Conservation (phyloP, 2,329 filamentous ascomycete genomes). For the Alternaria atra region DNA sequence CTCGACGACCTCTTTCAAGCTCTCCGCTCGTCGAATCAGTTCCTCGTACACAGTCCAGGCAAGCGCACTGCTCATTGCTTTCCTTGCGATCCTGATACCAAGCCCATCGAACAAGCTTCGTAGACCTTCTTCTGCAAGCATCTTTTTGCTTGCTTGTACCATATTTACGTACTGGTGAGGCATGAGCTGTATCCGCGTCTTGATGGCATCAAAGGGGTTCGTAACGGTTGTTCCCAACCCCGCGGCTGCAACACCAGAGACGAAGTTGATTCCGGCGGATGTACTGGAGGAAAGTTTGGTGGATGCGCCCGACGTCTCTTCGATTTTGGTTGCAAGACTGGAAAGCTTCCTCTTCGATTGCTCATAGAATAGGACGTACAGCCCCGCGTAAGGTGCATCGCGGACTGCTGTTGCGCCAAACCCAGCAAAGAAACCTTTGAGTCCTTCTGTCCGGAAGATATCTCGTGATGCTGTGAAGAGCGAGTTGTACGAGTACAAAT, state of each 20-base stretch:
- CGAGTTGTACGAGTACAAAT: slow-evolving; percentile 82
- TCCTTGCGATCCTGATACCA: slow-evolving; percentile 85
- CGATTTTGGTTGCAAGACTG: slow-evolving; percentile 40
- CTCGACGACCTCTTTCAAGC: slow-evolving; percentile 42
- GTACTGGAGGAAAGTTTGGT: slow-evolving; percentile 42
- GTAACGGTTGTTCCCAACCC: slow-evolving; percentile 86
- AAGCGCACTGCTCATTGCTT: slow-evolving; percentile 91
- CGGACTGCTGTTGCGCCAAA: slow-evolving; percentile 93
- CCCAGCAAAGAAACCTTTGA: slow-evolving; percentile 88
- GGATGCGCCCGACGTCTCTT: slow-evolving; percentile 37
- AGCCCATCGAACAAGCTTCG: slow-evolving; percentile 86
- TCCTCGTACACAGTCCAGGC: slow-evolving; percentile 99
- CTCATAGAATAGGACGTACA: slow-evolving; percentile 96
- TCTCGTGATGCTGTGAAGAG: slow-evolving; percentile 76
- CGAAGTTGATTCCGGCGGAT: slow-evolving; percentile 81
- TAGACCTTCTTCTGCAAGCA: slow-evolving; percentile 83
- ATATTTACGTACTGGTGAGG: slow-evolving; percentile 84
- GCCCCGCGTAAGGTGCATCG: slow-evolving; percentile 94
- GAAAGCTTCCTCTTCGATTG: slow-evolving; percentile 74
- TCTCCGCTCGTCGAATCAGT: slow-evolving; percentile 77
- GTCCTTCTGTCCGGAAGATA: slow-evolving; percentile 76
- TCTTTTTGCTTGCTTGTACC: slow-evolving; percentile 76
- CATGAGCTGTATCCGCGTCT: slow-evolving; percentile 92
- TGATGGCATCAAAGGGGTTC: slow-evolving; percentile 96
- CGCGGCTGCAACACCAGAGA: slow-evolving; percentile 81